Base-by-base conservation (phyloP, 306 rosid genomes). In the Corylus americana region DNA sequence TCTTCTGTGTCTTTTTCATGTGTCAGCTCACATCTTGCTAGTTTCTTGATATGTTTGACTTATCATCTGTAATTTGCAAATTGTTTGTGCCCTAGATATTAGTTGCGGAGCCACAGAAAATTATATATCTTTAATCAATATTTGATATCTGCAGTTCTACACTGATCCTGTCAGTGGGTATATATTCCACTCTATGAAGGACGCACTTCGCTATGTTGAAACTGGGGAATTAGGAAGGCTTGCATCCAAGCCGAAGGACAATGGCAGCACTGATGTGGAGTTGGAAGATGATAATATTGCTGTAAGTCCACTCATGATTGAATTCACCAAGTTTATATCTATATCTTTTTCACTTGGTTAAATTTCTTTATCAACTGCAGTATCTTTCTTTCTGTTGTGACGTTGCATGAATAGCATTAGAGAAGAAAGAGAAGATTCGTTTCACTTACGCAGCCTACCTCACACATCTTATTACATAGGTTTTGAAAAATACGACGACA, bases 101-200 rank as follows among this genome's bases (percentile, higher is more conserved):
- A 7, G 35, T 70, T 27, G 11, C 57, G 11, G 35, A 45, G n/a
- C 27, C 50, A 16, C 35, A 8, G 18, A 61, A 69, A 78, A 77
- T 58, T 78, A 37, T 71, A 22, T 8, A 39, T 57, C 67, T 49
- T 55, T 68, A 49, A 70, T 55, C 78, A 71, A 8, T 55, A 5
- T 69, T 76, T 71, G 71, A n/a, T 81, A 31, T 75, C 44, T 79
- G 85, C 91, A 92, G 95, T 83, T 55, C 59, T 90, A 92, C 84
- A 90, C 76, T 72, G 92, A 89, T 85, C 97, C 97, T 78, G 68
- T 78, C 55, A 89, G 84, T 84, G 90, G 91, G 14, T 86, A 78
- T 74, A 78, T 74, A 27, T 87, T 90, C 80, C 86, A 89, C 75
- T 89, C 97, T 7, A 53, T 85, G 75, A 86, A 81, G 85, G 95